Base-by-base conservation (phyloP, 768 basidiomycete genomes). In the Rhizopogon roseolus region DNA sequence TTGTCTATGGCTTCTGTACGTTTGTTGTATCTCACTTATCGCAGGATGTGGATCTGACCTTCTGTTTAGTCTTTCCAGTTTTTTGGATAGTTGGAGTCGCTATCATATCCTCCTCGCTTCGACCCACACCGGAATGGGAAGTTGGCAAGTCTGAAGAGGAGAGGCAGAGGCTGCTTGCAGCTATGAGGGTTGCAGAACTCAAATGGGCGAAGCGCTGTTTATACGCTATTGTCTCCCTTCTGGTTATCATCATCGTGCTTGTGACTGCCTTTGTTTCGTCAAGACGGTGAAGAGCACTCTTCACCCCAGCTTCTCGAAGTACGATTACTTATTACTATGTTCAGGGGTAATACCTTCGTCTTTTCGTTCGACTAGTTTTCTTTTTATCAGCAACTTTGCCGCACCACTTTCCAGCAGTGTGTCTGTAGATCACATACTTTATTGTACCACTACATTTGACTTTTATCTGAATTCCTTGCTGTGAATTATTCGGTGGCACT, bases 1-100 rank as follows among this genome's bases (percentile, higher is more conserved):
- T 85, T 71, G 80, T 78, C 60, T 84, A 83, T 54, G 81, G 82
- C 41, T 84, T 85, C 61, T 62, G 84, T 85, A 60, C 62, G 83
- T 68, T 17, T 38, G 51, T 32, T 49, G 38, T 41, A 42, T 17
- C 39, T 11, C 43, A 57, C 50, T 53, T 54, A 29, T 17, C n/a
- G 9, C 13, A 17, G 32, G 46, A 57, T 2, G 52, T 45, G 4
- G 14, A 8, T 6, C 13, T 43, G 13, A 17, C 42, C 42, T 17
- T 56, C 54, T 51, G 22, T 48, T 6, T 16, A 85, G 83, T 84
- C 49, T 85, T 85, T 64, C 80, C 80, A 2, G 71, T 78, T 39
- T 84, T 85, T 64, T 85, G 83, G 83, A 71, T 78, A 42, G 69
- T 84, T 51, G 82, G 83, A 19, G 72, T 77, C 27, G 71, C 80